Conservation (phyloP, 306 rosid species). For the Prunus armeniaca region DNA sequence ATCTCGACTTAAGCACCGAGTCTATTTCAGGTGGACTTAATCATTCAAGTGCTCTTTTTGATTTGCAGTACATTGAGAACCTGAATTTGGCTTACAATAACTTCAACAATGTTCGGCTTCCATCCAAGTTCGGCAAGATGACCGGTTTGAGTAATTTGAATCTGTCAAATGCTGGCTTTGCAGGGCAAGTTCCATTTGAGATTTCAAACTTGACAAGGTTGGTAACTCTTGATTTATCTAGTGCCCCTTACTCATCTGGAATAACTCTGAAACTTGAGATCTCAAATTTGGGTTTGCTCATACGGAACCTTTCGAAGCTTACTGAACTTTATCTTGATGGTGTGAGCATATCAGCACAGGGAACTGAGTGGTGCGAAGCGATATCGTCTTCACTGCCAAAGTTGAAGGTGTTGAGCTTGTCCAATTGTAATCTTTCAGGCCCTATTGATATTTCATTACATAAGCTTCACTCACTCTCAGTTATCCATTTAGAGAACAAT, state of each 20-base stretch:
- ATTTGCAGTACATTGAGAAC: conserved; percentile 10
- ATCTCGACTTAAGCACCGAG: conserved; percentile 20
- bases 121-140: conserved; percentile 12
- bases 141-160: conserved; percentile 19
- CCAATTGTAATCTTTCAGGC: conserved; percentile 18
- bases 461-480: conserved; percentile 29
- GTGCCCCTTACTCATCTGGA: too few species aligned
- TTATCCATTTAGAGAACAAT: conserved; percentile 9
- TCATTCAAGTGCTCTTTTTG: conserved; percentile 31
- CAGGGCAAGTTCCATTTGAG: conserved; percentile 23
- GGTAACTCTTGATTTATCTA: conserved; percentile 36
- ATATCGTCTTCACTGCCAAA: conserved; percentile 29
- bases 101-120: conserved; percentile 11
- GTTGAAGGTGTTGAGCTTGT: conserved; percentile 31
- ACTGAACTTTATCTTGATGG: conserved; percentile 48
- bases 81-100: conserved; percentile 28
- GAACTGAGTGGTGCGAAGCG: conserved; percentile 39
- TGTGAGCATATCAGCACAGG: conserved; percentile 37
- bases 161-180: conserved; percentile 30
- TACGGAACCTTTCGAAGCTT: conserved; percentile 29
- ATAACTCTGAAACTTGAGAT: conserved; percentile 19
- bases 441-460: conserved; percentile 14
- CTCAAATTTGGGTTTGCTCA: conserved; percentile 10
- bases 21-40: not conserved
- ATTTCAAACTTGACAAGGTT: conserved; percentile 20